Percentiles rank a stretch among this genome's conserved stretches.
phyloP scores from a whole-genome alignment of 345 rosid genomes.

The Mercurialis annua region DNA sequence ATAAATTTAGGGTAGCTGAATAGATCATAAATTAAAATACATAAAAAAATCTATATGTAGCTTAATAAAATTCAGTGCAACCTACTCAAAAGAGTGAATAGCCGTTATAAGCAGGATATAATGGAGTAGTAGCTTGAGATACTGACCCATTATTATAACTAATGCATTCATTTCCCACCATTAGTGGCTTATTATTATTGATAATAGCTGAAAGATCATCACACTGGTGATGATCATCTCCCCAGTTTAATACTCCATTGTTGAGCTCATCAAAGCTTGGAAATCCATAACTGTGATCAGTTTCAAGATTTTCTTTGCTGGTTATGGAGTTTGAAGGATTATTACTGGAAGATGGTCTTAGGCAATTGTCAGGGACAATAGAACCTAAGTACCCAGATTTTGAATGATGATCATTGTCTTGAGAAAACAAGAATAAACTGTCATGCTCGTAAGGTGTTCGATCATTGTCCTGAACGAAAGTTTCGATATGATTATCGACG shows the following conservation, averaged over 20 bases:
- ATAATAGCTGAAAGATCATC: constrained; percentile 59
- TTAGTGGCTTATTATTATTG: constrained; percentile 31
- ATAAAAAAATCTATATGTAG: constrained; percentile 5
- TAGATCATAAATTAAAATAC: constrained; percentile 7
- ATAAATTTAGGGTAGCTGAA: no score
- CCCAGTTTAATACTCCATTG: constrained; percentile 22
- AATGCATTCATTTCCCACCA: constrained; percentile 37
- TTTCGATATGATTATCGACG: constrained; percentile 24
- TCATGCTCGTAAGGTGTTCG: constrained; percentile 33
- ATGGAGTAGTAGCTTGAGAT: constrained; percentile 32
- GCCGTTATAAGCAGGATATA: constrained; percentile 39
- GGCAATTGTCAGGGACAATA: constrained; percentile 89
- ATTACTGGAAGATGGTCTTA: constrained; percentile 57
- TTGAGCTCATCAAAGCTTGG: constrained; percentile 27
- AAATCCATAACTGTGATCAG: constrained; percentile 14
- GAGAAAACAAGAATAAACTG: constrained; percentile 48
- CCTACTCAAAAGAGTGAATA: constrained; percentile 37
- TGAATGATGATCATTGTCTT: constrained; percentile 18
- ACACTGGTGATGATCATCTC: constrained; percentile 25
- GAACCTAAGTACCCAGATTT: constrained; percentile 92
- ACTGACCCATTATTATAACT: constrained; percentile 16
- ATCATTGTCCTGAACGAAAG: constrained; percentile 18
- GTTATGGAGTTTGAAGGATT: background rate
- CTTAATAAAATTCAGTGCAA: background rate
- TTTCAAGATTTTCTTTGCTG: constrained; percentile 7